Conservation (phyloP, 176 grass and related monocot species). For the Tillandsia leiboldiana region DNA sequence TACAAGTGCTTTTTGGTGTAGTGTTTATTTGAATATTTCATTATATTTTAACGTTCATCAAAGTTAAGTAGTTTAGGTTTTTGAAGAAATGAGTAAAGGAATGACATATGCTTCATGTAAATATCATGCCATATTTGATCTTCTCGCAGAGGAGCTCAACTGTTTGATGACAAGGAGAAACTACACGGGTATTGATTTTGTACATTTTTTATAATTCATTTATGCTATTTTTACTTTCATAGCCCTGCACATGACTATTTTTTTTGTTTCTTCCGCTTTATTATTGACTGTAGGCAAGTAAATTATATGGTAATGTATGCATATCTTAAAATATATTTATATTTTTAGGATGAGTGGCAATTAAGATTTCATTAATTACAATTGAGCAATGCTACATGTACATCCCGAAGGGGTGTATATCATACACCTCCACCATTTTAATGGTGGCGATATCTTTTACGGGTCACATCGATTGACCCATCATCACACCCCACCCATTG, state of each 20-base stretch:
- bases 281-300: not conserved
- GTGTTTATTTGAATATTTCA: too few relatives aligned
- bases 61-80: too few relatives aligned
- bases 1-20: too few relatives aligned
- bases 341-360: not conserved
- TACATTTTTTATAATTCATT: not conserved
- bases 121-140: not conserved
- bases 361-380: not conserved
- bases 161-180: conserved; percentile 20
- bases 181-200: conserved; percentile 21
- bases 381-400: too few relatives aligned
- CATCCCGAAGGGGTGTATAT: too few relatives aligned
- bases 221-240: not conserved
- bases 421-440: too few relatives aligned
- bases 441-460: too few relatives aligned
- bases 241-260: not conserved
- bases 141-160: conserved; percentile 11
- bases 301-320: not conserved
- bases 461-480: too few relatives aligned
- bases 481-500: too few relatives aligned
- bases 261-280: not conserved
- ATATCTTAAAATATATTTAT: not conserved
- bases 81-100: too few relatives aligned
- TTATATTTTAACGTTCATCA: too few relatives aligned
- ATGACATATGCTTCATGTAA: too few relatives aligned